Evolutionary conservation across 2,329 filamentous ascomycete species (phyloP).

Genomic region (Dendryphion nanum): DNA sequence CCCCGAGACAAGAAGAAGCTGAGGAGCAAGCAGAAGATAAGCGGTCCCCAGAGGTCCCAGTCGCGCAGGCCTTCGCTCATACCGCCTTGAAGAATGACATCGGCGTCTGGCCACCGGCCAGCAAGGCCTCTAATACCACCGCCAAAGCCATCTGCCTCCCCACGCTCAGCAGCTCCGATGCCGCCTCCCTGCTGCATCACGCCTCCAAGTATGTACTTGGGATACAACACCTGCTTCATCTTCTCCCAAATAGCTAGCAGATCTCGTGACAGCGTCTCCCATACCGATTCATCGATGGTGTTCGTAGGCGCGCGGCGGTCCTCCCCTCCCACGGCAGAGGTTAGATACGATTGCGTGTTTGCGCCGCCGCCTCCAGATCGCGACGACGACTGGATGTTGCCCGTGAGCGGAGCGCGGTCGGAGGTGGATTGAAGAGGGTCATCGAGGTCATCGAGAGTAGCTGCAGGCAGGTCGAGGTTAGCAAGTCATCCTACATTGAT

Average conservation of each 20-base stretch:
- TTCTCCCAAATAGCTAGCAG: constrained; percentile 94
- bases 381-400: constrained; percentile 73
- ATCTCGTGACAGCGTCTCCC: constrained; percentile 94
- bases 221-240: constrained; percentile 95
- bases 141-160: constrained; percentile 46
- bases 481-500: too few species aligned
- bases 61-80: constrained; percentile 91
- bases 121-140: constrained; percentile 55
- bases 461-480: constrained; percentile 43
- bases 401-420: constrained; percentile 76
- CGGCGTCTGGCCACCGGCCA: constrained; percentile 67
- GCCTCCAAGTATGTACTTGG: constrained; percentile 82
- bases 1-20: constrained; percentile 84
- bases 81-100: constrained; percentile 62
- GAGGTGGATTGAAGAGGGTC: constrained; percentile 72
- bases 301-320: constrained; percentile 86
- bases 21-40: constrained; percentile 89
- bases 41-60: constrained; percentile 97
- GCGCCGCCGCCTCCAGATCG: constrained; percentile 41
- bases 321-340: constrained; percentile 85
- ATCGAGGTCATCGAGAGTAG: constrained; percentile 88
- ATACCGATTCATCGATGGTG: constrained; percentile 96
- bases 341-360: constrained; percentile 78
- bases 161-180: constrained; percentile 57
- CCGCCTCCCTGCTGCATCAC: constrained; percentile 60